Evolutionary conservation across 1,284 basidiomycete species (phyloP), one percentile per base, ranked within the genome.

Genomic region (Ceratobasidium sp.): DNA sequence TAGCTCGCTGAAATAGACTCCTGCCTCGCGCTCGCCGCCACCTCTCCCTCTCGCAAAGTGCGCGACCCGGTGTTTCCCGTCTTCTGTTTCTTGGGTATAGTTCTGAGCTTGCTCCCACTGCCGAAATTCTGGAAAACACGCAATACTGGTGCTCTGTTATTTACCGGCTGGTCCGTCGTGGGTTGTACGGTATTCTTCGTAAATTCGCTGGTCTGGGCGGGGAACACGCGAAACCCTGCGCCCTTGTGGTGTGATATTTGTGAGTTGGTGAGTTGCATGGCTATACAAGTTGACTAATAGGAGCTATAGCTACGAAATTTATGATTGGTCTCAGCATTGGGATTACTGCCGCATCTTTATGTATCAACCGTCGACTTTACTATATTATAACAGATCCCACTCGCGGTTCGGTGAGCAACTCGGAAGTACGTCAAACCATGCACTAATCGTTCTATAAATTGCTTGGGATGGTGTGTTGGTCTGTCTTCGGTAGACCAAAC

Each of bases 211-310:
- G 81, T 93, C 17, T 95, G 93, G 93, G 85, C 85, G 68, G 84
- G 88, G 39, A 90, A 89, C 80, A 85, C 86, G 1, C 83, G 86
- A 10, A 87, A 91, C 79, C 83, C 81, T 56, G 87, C 89, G 0
- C 90, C 90, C 0, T 84, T 90, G 0, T 94, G 90, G 90, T 94
- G 93, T 80, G 93, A 95, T 80, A 91, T 94, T 77, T 87, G 91
- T 92, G 80, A 81, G 90, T 6, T 10, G 42, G 42, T 45, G 42
- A 66, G 56, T 39, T 31, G 47, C 20, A 53, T n/a, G 23, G 54
- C 20, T 15, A 60, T 5, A 35, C 39, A 13, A 37, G 69, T 35
- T 26, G 28, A 31, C 71, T 75, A 28, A 60, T 15, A 64, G 13
- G 77, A 6, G 47, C 76, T 54, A 23, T 58, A 88, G 87, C 83